Conservation (phyloP, 495 filamentous ascomycete genomes). For the Xylaria nigripes region DNA sequence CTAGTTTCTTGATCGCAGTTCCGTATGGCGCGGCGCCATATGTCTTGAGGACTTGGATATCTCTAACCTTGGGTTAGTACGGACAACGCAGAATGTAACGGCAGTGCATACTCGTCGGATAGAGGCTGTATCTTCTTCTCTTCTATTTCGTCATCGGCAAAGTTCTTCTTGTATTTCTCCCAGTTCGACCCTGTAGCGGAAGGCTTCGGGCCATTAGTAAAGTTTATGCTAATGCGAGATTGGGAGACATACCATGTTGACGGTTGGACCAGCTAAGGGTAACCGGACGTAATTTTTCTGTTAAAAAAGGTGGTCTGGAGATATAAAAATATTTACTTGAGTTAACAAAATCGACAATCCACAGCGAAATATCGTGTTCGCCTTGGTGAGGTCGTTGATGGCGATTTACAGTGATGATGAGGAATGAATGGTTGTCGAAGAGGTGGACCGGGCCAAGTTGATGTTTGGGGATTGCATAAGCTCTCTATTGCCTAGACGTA, state of each 20-base stretch:
- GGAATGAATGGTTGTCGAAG: not conserved
- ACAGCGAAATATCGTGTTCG: not conserved
- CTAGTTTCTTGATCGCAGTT: slow-evolving; percentile 83
- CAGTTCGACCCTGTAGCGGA: slow-evolving; percentile 87
- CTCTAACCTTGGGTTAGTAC: slow-evolving; percentile 50
- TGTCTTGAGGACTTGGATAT: slow-evolving; percentile 98
- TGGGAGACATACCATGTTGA: slow-evolving; percentile 20
- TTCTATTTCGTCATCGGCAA: slow-evolving; percentile 88
- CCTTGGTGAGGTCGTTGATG: not conserved
- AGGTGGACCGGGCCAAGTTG: not conserved
- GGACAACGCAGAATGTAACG: slow-evolving; percentile 2
- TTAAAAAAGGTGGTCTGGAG: not conserved
- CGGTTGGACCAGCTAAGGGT: not conserved
- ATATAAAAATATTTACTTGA: not conserved
- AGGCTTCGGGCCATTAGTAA: slow-evolving; percentile 44
- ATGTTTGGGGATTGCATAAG: slow-evolving; percentile 17
- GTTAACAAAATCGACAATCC: not conserved
- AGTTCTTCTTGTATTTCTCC: slow-evolving; percentile 98
- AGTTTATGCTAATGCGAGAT: not conserved
- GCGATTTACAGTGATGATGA: not conserved
- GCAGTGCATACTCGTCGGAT: slow-evolving; percentile 72
- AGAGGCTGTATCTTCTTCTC: slow-evolving; percentile 99
- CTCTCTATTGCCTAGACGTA: slow-evolving; percentile 24
- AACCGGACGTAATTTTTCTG: not conserved
- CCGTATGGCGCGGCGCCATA: slow-evolving; percentile 97